phyloP scores from a whole-genome alignment of 257 asterid species.

The Fraxinus americana region DNA sequence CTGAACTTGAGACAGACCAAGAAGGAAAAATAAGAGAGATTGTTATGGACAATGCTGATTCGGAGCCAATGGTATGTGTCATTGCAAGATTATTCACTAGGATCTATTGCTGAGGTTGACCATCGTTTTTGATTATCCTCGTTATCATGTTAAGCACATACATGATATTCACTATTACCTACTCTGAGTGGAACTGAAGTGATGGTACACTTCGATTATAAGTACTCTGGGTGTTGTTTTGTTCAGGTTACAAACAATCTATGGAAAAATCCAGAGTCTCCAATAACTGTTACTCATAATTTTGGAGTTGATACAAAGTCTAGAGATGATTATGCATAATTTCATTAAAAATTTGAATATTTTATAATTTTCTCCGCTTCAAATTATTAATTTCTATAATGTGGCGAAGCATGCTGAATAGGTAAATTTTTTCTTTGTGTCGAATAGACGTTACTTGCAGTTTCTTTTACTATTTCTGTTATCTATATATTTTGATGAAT shows the following conservation, averaged over 20 bases:
- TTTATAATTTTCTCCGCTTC: background rate
- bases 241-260: background rate
- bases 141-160: constrained; percentile 6
- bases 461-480: constrained; percentile 7
- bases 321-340: background rate
- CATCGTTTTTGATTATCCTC: constrained; percentile 10
- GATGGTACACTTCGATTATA: background rate
- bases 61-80: constrained; percentile 59
- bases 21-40: constrained; percentile 83
- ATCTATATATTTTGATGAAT: constrained; percentile 1
- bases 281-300: background rate
- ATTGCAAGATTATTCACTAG: constrained; percentile 10
- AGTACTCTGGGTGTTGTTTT: constrained; percentile 11
- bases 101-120: constrained; percentile 10
- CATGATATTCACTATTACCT: background rate
- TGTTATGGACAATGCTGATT: constrained; percentile 53
- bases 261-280: constrained; percentile 6
- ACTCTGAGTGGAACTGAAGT: constrained; percentile 16
- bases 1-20: constrained; percentile 77
- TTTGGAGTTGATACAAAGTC: background rate
- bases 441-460: background rate
- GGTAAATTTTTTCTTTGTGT: background rate
- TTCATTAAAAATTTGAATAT: background rate
- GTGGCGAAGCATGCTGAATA: background rate
- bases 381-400: background rate